These are phyloP conservation scores for Wallacemonas sp. DNA, from an alignment of 208 protist species.

Conservation along the genomic window DNA sequence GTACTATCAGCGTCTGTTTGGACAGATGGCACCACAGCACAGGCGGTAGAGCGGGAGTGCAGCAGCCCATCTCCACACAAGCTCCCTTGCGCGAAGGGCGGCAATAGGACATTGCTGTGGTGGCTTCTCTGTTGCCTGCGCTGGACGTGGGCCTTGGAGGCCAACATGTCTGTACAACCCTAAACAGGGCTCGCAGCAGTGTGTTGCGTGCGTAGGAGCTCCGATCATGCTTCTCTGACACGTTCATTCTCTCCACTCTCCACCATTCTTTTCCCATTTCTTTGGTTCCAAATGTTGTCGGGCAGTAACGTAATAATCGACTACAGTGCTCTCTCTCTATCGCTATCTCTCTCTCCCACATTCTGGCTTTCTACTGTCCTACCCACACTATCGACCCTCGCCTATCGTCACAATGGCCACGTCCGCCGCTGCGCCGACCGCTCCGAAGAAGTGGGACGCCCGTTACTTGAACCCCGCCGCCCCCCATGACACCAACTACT, in stretches of 20 bases:
- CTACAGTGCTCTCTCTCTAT: not conserved
- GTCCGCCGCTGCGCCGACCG: not conserved
- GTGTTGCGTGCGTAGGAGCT: too few relatives aligned
- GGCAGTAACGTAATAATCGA: not conserved
- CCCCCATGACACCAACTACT: slow-evolving; percentile 86
- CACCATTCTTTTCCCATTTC: not conserved
- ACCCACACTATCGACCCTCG: not conserved
- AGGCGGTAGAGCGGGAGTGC: too few relatives aligned
- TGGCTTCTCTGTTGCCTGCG: too few relatives aligned
- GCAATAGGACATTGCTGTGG: not conserved
- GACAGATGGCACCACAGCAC: too few relatives aligned
- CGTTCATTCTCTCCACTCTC: not conserved
- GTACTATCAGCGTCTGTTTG: too few relatives aligned
- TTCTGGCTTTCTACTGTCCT: not conserved
- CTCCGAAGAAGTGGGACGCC: slow-evolving; percentile 64
- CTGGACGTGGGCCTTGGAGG: too few relatives aligned
- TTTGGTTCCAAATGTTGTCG: not conserved
- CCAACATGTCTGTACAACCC: too few relatives aligned
- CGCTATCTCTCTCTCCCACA: not conserved
- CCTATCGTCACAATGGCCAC: not conserved
- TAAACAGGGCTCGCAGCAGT: too few relatives aligned
- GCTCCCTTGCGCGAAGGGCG: too few relatives aligned
- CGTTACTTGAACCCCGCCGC: slow-evolving; percentile 64
- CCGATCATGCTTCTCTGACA: not conserved
- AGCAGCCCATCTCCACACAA: too few relatives aligned